phyloP scores from a whole-genome alignment of 1,284 basidiomycete genomes.

The Malassezia psittaci region DNA sequence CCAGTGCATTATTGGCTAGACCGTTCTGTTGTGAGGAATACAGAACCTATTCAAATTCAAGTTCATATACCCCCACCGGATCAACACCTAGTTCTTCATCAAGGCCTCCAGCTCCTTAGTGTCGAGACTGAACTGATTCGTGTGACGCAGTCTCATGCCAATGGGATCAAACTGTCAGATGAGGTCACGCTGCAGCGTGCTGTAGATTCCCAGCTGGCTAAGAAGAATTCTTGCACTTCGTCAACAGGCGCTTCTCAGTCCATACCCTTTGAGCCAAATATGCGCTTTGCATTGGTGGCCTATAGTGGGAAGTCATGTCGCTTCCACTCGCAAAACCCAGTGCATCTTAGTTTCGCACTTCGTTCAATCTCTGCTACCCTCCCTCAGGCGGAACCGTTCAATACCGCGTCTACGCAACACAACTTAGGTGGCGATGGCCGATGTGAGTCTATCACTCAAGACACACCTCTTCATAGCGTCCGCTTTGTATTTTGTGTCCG shows the following conservation, averaged over 20 bases:
- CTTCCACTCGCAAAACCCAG: constrained; percentile 24
- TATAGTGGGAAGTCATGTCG: constrained; percentile 24
- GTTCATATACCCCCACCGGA: constrained; percentile 38
- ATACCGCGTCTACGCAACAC: constrained; percentile 33
- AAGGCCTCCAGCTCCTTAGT: constrained; percentile 29
- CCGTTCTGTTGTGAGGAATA: constrained; percentile 37
- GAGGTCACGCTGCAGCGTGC: background rate
- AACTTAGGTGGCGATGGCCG: constrained; percentile 33
- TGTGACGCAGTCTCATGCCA: constrained; percentile 27
- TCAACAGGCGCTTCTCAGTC: background rate
- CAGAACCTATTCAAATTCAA: constrained; percentile 37
- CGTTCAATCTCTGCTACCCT: background rate
- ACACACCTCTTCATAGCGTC: constrained; percentile 40
- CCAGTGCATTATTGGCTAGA: constrained; percentile 31
- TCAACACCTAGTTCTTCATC: constrained; percentile 22
- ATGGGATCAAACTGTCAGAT: constrained; percentile 8
- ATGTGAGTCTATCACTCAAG: constrained; percentile 43
- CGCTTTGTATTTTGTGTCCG: constrained; percentile 36
- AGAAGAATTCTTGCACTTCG: background rate
- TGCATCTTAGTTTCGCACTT: background rate
- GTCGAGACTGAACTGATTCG: constrained; percentile 39
- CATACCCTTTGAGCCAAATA: background rate
- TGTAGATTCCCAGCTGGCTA: background rate
- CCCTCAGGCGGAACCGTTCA: constrained; percentile 19
- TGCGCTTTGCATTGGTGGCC: constrained; percentile 15